Evolutionary conservation across 805 yeast genomes (phyloP), one percentile per base, ranked within the genome.

Genomic region (Candida andamanensis): DNA sequence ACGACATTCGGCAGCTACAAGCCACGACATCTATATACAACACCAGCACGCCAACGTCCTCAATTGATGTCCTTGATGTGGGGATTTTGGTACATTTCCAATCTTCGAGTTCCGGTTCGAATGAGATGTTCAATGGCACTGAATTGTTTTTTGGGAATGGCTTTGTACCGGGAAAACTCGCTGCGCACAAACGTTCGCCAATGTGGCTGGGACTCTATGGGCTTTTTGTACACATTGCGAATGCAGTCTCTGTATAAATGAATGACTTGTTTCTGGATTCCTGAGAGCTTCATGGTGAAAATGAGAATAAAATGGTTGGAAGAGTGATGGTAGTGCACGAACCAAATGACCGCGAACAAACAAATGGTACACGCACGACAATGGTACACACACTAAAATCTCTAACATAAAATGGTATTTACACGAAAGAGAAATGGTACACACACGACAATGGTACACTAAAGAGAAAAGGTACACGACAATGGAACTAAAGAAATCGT

Each of bases 61-160:
- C 30, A 50, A 32, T 46, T 69, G 20, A 85, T 80, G 46, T 85
- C 83, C 40, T 80, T 81, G 20, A 89, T 78, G 32, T 72, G 77
- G 1, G 84, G 77, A 41, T 76, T 72, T 44, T 80, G 74, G 44
- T 78, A 83, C 75, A 79, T 74, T 40, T 86, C 94, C 30, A 72
- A 65, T 47, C 82, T 67, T 49, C 79, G 76, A 40, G 72, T 67
- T 4, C 97, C 97, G 3, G 72, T 69, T 37, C 97, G 66, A 24
- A 89, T 56, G 23, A 90, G 64, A 56, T 89, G 87, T 52, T 89
- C 97, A 26, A 89, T 77, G 1, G 95, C 82, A 26, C 80, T 69
- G 53, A 89, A 89, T 43, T 85, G 95, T 45, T 84, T 80, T 53
- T 82, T 79, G 22, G 82, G 76, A 8, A 89, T 57, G 18, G 53